Conservation (phyloP, 1,139 yeast species). For the Saccharomycopsis crataegensis region DNA sequence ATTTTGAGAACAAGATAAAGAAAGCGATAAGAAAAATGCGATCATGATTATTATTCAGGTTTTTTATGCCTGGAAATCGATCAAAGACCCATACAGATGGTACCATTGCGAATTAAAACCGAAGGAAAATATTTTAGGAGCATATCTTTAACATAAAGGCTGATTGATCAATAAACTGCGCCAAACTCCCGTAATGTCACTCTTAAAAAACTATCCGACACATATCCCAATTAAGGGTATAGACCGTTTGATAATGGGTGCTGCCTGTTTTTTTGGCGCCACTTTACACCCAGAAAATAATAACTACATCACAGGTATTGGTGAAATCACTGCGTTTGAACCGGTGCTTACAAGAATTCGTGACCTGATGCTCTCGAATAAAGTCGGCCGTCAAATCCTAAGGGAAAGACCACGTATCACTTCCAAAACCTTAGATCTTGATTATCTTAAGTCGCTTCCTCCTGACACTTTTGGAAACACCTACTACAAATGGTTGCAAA, state of each 20-base stretch:
- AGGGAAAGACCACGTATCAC: constrained; percentile 81
- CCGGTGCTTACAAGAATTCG: constrained; percentile 57
- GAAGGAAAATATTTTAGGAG: too few relatives aligned
- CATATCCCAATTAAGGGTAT: constrained; percentile 66
- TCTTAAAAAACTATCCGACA: constrained; percentile 45
- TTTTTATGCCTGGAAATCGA: too few relatives aligned
- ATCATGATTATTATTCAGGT: too few relatives aligned
- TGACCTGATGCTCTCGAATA: constrained; percentile 66
- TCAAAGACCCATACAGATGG: too few relatives aligned
- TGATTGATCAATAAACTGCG: not conserved
- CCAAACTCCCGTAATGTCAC: constrained; percentile 4
- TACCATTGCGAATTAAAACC: too few relatives aligned
- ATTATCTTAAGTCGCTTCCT: constrained; percentile 52
- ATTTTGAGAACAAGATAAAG: too few relatives aligned
- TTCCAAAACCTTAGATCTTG: constrained; percentile 59
- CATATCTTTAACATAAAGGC: too few relatives aligned
- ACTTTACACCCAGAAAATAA: constrained; percentile 67
- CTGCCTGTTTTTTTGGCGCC: constrained; percentile 79
- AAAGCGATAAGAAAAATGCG: too few relatives aligned
- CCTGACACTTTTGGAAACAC: constrained; percentile 70
- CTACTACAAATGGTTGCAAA: constrained; percentile 74
- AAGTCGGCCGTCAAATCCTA: constrained; percentile 69
- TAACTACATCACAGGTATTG: constrained; percentile 72
- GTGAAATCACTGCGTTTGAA: constrained; percentile 83
- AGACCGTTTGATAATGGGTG: constrained; percentile 60